Evolutionary conservation across 2,329 filamentous ascomycete species (phyloP), one percentile per base, ranked within the genome.

Genomic region (Epichloe sylvatica): DNA sequence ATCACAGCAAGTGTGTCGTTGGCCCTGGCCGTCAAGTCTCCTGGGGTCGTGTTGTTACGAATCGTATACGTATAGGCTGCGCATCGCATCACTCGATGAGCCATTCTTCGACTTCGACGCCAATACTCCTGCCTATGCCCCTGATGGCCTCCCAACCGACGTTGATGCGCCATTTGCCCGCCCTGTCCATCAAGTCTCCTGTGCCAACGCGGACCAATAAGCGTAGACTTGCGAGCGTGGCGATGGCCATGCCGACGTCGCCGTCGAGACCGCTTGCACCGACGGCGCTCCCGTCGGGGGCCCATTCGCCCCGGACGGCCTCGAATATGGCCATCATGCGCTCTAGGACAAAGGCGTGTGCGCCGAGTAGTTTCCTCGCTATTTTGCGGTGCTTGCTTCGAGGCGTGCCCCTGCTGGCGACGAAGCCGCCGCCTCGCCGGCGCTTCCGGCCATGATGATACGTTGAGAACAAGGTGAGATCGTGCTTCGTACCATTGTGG

Each of bases 21-120:
- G 25, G 8, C 25, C 25, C 8, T 30, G 25, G 25, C 25, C 25
- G 8, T 30, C 25, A 30, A 30, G 3, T 9, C 1, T 3, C 3
- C 25, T 1, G 3, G 25, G 25, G 25, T 9, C 25, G 25, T 33
- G 9, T 19, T 2, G 3, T 30, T 19, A 30, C 8, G 4, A 4
- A 4, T 30, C 8, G 13, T 13, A 5, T 7, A 12, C 3, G 17
- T 17, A 9, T 17, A 17, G 15, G 5, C 13, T 4, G 5, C 7
- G 5, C 9, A n/a, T 17, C 19, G 2, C 19, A 3, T 25, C 62
- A 86, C 54, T 86, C 84, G 45, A 82, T 74, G 49, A 87, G 66
- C 74, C 83, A 90, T 62, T 91, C 86, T 54, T 86, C 81, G 12
- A 89, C 74, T 63, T 89, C 85, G n/a, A 92, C 74, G 2, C 83